Conservation (phyloP, 495 filamentous ascomycete genomes). For the Filosporella fistucella region DNA sequence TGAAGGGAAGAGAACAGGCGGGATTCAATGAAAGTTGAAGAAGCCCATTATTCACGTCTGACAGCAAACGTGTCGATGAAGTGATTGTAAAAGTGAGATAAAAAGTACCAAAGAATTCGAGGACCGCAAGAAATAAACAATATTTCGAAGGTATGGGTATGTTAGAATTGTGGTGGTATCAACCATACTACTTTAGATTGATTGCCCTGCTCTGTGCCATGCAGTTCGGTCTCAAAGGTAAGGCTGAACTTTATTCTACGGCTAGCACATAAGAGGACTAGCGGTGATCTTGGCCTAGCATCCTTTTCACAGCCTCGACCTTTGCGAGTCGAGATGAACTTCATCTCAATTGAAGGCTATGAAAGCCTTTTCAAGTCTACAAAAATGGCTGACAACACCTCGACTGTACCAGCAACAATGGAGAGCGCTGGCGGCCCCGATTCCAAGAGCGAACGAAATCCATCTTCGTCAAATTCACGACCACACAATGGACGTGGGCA, state of each 20-base stretch:
- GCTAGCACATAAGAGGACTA: no score
- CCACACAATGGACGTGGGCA: not conserved
- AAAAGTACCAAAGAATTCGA: not conserved
- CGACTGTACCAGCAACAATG: not conserved
- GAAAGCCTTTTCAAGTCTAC: slow-evolving; percentile 8
- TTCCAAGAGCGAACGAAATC: not conserved
- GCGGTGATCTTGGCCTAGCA: no score
- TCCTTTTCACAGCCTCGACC: slow-evolving; percentile 1
- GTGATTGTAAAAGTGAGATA: slow-evolving; percentile 16
- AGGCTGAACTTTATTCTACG: no score
- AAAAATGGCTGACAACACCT: slow-evolving; percentile 20
- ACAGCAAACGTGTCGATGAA: slow-evolving; percentile 11
- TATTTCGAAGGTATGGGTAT: no score
- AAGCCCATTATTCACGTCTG: slow-evolving; percentile 21
- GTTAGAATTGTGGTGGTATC: no score
- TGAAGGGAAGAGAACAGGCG: slow-evolving; percentile 1
- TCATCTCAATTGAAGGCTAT: slow-evolving; percentile 12
- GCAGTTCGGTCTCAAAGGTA: no score
- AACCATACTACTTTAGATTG: no score
- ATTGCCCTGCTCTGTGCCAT: no score
- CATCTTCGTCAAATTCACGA: slow-evolving; percentile 1
- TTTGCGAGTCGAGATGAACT: not conserved
- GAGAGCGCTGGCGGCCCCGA: not conserved
- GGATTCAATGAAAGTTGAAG: slow-evolving; percentile 3
- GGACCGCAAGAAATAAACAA: no score